These are phyloP conservation scores for Arabidopsis suecica DNA, from an alignment of 345 rosid genomes.

Conservation along the genomic window DNA sequence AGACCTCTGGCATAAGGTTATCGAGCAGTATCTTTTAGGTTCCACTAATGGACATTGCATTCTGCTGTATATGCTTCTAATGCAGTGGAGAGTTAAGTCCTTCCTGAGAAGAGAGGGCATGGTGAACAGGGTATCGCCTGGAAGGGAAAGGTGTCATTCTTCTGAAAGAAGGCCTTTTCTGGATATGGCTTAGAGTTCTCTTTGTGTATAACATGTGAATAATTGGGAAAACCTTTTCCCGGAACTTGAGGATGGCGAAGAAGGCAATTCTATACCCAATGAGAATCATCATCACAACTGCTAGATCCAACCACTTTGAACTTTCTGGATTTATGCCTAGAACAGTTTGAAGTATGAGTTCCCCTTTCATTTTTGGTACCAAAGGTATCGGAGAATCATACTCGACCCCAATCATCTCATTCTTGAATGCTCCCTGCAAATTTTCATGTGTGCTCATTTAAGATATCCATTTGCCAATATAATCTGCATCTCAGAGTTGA, in stretches of 20 bases:
- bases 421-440: slow-evolving; percentile 82
- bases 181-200: slow-evolving; percentile 62
- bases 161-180: slow-evolving; percentile 80
- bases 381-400: slow-evolving; percentile 70
- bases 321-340: slow-evolving; percentile 59
- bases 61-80: slow-evolving; percentile 40
- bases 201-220: slow-evolving; percentile 63
- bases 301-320: slow-evolving; percentile 92
- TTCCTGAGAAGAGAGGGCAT: slow-evolving; percentile 81
- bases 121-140: slow-evolving; percentile 57
- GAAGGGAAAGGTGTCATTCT: slow-evolving; percentile 54
- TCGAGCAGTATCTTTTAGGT: slow-evolving; percentile 1
- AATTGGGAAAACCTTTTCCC: slow-evolving; percentile 72
- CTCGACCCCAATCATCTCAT: slow-evolving; percentile 76
- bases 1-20: slow-evolving; percentile 25
- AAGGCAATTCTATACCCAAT: slow-evolving; percentile 70
- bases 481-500: slow-evolving; percentile 14
- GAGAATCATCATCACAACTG: slow-evolving; percentile 62
- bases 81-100: slow-evolving; percentile 77
- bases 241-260: slow-evolving; percentile 74
- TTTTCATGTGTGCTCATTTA: slow-evolving; percentile 19
- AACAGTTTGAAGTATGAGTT: slow-evolving; percentile 52
- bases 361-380: slow-evolving; percentile 63
- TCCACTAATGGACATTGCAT: slow-evolving; percentile 8
- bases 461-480: not conserved